Base-by-base conservation (phyloP, 495 filamentous ascomycete species). In the Aspergillus nanangensis region DNA sequence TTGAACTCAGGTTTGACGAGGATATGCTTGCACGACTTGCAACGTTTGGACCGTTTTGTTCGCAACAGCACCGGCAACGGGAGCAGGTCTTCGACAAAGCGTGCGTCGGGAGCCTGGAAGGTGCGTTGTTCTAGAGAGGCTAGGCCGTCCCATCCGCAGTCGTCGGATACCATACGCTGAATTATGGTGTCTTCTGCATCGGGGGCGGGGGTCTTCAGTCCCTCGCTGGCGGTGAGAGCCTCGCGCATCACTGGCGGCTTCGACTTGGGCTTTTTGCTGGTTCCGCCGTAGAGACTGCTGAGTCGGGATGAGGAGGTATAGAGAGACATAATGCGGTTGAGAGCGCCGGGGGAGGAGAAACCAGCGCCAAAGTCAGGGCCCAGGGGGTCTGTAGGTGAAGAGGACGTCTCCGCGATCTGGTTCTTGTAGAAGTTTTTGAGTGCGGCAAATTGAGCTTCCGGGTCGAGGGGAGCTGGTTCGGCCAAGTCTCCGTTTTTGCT, bases 1-100 rank as follows among this genome's bases (percentile, higher is more conserved):
- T 96, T 96, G 48, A 80, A 76, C 67, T 98, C 94, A n/a, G 90
- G 92, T 61, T 93, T 93, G 40, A 86, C 85, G 58, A 98, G 84
- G 65, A 96, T 95, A 71, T 96, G 92, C 4, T 92, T 85, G 73
- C 93, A 98, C 9, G 82, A 78, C 49, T 84, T 80, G 67, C 93
- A 98, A 38, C 93, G 89, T 63, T 96, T 96, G 32, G 88, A 86
- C 34, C 90, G 87, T 61, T 95, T 96, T 0, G 90, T 95, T 41
- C 88, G 84, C 4, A 97, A 80, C 5, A 91, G 81, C 31, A 83
- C 81, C 2, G 87, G 83, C 19, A 87, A 75, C 8, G 93, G 93
- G 22, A 88, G 81, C 3, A 97, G 77, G 8, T 87, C 79, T 45
- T 79, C 71, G 18, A 66, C 55, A 63, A 88, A 86, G 38, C 77